These are phyloP conservation scores for Eimeria acervulina DNA, from an alignment of 169 alveolate species.

Conservation along the genomic window DNA sequence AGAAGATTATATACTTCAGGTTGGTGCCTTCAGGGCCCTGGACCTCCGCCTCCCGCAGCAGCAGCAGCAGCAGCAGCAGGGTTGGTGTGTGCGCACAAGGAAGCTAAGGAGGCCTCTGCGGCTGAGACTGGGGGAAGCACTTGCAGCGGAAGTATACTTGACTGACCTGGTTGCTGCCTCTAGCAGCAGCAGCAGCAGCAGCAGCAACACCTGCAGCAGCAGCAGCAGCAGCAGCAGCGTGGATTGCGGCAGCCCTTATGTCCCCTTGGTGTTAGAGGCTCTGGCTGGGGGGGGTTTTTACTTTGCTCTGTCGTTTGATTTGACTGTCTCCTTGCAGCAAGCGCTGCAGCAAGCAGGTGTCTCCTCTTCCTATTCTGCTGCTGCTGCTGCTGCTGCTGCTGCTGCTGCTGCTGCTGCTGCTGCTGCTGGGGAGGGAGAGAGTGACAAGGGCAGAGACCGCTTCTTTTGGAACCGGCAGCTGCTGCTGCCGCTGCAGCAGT, in stretches of 20 bases:
- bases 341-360: neutral
- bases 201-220: no score
- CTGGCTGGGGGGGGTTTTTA: conserved; percentile 22
- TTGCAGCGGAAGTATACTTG: neutral
- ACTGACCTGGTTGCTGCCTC: neutral
- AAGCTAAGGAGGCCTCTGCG: neutral
- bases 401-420: conserved; percentile 33
- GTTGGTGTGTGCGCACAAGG: neutral
- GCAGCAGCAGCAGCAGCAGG: no score
- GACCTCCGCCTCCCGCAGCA: no score
- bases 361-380: neutral
- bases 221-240: no score
- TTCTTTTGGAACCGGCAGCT: neutral
- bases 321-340: conserved; percentile 26
- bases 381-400: conserved; percentile 41
- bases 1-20: neutral
- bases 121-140: neutral
- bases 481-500: conserved; percentile 9
- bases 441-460: neutral
- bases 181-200: no score
- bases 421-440: neutral
- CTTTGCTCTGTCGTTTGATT: conserved; percentile 8
- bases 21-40: neutral
- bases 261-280: conserved; percentile 35
- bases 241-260: conserved; percentile 18